Evolutionary conservation across 805 yeast species (phyloP), one percentile per base, ranked within the genome.

Genomic region (Maudiozyma serrabonitensis): DNA sequence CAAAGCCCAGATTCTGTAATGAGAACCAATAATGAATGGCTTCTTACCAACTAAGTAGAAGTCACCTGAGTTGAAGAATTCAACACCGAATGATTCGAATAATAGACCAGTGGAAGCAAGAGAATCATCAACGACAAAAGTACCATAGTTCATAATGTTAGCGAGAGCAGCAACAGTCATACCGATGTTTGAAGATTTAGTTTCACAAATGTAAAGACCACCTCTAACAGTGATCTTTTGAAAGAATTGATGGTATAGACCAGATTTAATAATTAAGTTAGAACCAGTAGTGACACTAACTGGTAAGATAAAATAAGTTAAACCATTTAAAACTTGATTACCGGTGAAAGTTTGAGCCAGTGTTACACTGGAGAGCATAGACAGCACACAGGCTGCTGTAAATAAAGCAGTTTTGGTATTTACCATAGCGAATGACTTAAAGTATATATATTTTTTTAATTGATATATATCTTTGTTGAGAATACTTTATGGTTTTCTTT

Each of bases 81-180:
- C 41, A 11, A 21, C 6, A 45, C 48, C 48, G 34, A 31, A 25
- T 4, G 34, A 38, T 18, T 35, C 40, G 23, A 35, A 41, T 21
- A 18, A 12, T 18, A 41, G 23, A 45, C 48, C 51, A 18, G 49
- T 49, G 9, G 15, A 8, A 31, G 51, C 45, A 6, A 9, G 4
- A 6, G 45, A 28, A 16, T 46, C 48, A 32, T 49, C 51, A 8
- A 49, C 21, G 8, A 49, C 21, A 6, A 35, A 45, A 15, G 46
- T 46, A 49, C 51, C 51, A 18, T 40, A 45, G 39, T 49, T 49
- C 32, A 45, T n/a, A 18, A 46, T 15, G 28, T 42, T 21, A 34
- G 41, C 43, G 13, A 18, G 19, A 18, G 13, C 9, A 7, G 9
- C 4, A 23, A 23, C 18, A 31, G 44, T 28, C 49, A 45, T 41